Percentiles rank a stretch among this genome's conserved stretches.
Conservation (phyloP, 2,329 filamentous ascomycete genomes). For the Diaporthe velutina region DNA sequence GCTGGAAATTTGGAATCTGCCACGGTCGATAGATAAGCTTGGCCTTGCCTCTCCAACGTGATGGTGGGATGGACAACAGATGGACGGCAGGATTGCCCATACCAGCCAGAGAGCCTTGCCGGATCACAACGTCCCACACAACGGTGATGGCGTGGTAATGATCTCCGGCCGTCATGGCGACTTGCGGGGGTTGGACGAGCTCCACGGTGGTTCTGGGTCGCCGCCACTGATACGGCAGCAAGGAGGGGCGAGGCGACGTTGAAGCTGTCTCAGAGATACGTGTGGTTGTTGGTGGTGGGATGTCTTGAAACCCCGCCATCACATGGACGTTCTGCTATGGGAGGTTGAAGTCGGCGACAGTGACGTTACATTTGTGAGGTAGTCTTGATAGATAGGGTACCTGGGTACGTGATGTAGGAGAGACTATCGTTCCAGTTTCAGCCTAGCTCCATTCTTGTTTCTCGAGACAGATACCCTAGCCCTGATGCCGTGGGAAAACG, state of each 20-base stretch:
- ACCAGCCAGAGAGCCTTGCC: neutral
- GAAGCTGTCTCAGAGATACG: conserved; percentile 35
- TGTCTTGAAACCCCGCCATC: conserved; percentile 20
- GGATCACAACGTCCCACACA: neutral
- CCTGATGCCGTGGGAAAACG: neutral
- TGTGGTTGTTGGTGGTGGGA: conserved; percentile 27
- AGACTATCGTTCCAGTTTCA: neutral
- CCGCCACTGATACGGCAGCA: conserved; percentile 8
- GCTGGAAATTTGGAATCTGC: neutral
- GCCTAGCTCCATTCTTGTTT: neutral
- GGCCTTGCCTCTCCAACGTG: neutral
- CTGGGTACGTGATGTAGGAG: neutral
- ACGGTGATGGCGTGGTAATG: neutral
- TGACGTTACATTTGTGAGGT: conserved; percentile 36
- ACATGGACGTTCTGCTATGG: conserved; percentile 11
- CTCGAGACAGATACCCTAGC: neutral
- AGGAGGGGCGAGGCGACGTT: conserved; percentile 39
- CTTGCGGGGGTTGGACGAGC: neutral
- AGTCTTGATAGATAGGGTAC: neutral
- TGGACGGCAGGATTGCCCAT: neutral
- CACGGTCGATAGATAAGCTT: neutral
- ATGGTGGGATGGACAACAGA: neutral
- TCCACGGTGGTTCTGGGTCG: too few relatives aligned
- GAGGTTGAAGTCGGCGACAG: neutral
- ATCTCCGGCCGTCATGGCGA: neutral